Evolutionary conservation across 148 eudicot genomes (phyloP).

Genomic region (Rhododendron ferrugineum): DNA sequence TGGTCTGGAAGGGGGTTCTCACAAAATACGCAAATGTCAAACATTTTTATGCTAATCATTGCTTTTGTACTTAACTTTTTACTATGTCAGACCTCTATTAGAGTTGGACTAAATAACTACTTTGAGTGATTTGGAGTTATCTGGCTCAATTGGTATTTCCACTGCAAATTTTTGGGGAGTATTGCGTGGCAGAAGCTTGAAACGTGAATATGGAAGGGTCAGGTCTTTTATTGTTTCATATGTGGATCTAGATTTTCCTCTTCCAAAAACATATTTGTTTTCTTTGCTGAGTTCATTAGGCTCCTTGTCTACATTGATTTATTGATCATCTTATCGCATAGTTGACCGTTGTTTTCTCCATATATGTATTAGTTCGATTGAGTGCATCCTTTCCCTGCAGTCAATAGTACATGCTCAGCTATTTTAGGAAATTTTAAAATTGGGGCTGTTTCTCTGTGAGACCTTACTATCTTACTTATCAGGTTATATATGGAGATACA

Average conservation of each 20-base stretch:
- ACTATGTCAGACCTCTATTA: background rate
- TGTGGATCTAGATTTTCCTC: background rate
- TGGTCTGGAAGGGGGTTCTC: background rate
- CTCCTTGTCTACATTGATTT: background rate
- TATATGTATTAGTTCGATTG: background rate
- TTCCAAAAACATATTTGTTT: background rate
- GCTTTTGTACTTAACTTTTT: background rate
- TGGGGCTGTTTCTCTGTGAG: background rate
- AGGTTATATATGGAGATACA: conserved; percentile 99
- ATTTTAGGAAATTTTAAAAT: background rate
- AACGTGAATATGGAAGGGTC: background rate
- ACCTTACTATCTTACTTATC: conserved; percentile 19
- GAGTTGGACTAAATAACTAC: background rate
- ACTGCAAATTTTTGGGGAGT: background rate
- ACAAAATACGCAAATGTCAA: too few relatives aligned
- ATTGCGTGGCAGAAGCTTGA: background rate
- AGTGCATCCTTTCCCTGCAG: background rate
- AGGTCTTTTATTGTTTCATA: background rate
- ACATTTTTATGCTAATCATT: background rate
- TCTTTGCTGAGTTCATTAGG: background rate
- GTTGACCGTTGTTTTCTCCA: background rate
- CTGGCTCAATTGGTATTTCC: background rate
- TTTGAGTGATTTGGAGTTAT: background rate
- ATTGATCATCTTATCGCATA: background rate
- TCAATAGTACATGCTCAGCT: background rate